phyloP scores from a whole-genome alignment of 1,284 basidiomycete species.

The Naganishia sp. region DNA sequence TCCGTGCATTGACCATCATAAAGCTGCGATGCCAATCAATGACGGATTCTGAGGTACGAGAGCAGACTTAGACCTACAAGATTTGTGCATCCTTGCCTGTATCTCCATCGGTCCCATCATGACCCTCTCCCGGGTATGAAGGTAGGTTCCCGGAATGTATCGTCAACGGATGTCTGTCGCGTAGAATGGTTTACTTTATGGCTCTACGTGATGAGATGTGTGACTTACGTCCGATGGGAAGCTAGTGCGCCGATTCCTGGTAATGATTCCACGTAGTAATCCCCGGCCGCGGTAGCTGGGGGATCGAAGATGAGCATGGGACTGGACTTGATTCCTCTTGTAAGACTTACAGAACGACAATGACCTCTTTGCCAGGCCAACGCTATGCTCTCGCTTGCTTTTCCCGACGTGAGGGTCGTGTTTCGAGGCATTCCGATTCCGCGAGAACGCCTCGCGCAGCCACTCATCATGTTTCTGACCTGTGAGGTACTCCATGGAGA shows the following conservation, averaged over 20 bases:
- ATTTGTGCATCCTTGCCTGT: slow-evolving; percentile 50
- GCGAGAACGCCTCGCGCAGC: slow-evolving; percentile 11
- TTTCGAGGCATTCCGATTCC: not conserved
- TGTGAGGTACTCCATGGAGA: slow-evolving; percentile 20
- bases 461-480: slow-evolving; percentile 16
- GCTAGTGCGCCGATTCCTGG: slow-evolving; percentile 68
- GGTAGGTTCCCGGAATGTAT: slow-evolving; percentile 79
- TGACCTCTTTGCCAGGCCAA: not conserved
- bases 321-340: not conserved
- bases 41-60: not conserved
- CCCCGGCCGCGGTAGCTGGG: slow-evolving; percentile 62
- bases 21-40: slow-evolving; percentile 61
- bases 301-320: not conserved
- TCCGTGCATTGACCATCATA: slow-evolving; percentile 82
- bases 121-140: slow-evolving; percentile 67
- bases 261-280: slow-evolving; percentile 75
- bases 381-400: not conserved
- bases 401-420: not conserved
- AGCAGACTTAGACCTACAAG: slow-evolving; percentile 43
- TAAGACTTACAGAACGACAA: slow-evolving; percentile 1
- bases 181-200: slow-evolving; percentile 52
- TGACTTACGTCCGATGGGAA: slow-evolving; percentile 49
- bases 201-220: not conserved
- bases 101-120: slow-evolving; percentile 48
- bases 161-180: slow-evolving; percentile 63